phyloP scores from a whole-genome alignment of 495 filamentous ascomycete genomes.

The Xylaria venustula region DNA sequence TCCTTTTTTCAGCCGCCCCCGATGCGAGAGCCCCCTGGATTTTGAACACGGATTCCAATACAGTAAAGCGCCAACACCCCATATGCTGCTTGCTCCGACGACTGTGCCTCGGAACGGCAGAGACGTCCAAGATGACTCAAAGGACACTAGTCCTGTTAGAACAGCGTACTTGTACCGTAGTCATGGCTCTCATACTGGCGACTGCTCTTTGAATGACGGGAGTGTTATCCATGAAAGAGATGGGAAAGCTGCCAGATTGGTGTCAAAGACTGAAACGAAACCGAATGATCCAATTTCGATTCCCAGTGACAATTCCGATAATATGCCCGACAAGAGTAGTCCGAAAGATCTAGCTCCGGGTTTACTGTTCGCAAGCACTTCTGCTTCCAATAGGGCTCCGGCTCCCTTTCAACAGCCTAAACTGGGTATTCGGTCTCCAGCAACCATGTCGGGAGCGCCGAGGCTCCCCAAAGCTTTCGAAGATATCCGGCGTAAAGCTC shows the following conservation, averaged over 20 bases:
- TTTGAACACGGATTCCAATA: slow-evolving; percentile 9
- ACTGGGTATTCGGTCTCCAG: background rate
- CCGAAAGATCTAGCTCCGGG: background rate
- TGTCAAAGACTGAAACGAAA: background rate
- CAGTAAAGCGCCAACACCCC: slow-evolving; percentile 1
- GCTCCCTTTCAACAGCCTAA: background rate
- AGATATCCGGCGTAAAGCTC: slow-evolving; percentile 23
- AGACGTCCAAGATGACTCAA: background rate
- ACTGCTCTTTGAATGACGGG: background rate
- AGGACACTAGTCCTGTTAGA: background rate
- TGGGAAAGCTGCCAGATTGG: background rate
- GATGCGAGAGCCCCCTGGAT: background rate
- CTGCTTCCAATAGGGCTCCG: background rate
- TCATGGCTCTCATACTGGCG: too few relatives aligned
- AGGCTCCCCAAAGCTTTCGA: slow-evolving; percentile 22
- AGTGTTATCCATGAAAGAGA: background rate
- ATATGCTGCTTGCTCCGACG: background rate
- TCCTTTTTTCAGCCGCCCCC: slow-evolving; percentile 3
- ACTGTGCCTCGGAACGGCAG: background rate
- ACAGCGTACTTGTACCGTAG: background rate
- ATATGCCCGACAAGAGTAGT: background rate
- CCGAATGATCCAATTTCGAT: background rate
- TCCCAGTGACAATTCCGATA: background rate
- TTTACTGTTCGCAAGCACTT: background rate
- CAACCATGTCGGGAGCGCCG: background rate